phyloP scores from a whole-genome alignment of 768 basidiomycete genomes.

The Auricularia sp. region DNA sequence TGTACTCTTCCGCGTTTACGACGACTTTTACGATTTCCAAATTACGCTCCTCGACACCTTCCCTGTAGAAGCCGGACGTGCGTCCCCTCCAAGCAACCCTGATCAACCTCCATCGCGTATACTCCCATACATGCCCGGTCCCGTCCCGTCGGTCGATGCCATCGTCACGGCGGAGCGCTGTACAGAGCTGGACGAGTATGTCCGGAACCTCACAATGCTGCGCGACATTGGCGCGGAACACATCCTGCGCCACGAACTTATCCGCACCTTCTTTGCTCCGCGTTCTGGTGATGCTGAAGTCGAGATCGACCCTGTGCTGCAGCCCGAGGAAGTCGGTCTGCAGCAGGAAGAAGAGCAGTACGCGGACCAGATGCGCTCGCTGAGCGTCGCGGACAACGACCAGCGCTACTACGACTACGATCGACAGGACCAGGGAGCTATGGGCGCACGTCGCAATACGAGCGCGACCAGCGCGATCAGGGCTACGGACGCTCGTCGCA shows the following conservation, averaged over 20 bases:
- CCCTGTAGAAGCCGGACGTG: conserved; percentile 83
- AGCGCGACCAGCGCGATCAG: not conserved
- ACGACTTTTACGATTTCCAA: conserved; percentile 98
- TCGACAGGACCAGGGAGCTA: not conserved
- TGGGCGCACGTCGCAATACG: not conserved
- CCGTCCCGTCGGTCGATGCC: conserved; percentile 74
- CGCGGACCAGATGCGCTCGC: conserved; percentile 29
- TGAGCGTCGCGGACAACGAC: conserved; percentile 37
- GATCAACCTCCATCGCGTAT: conserved; percentile 48
- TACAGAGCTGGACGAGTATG: conserved; percentile 81
- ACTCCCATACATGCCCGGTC: conserved; percentile 96
- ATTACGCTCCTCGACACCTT: conserved; percentile 77
- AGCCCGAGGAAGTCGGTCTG: conserved; percentile 38
- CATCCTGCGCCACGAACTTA: conserved; percentile 68
- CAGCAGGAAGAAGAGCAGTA: conserved; percentile 28
- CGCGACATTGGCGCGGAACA: conserved; percentile 58
- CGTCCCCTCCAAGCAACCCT: conserved; percentile 24
- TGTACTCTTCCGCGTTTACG: conserved; percentile 88
- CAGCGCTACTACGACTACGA: conserved; percentile 32
- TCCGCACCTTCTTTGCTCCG: conserved; percentile 73
- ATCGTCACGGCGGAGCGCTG: conserved; percentile 70
- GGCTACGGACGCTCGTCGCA: not conserved
- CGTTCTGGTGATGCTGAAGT: conserved; percentile 80
- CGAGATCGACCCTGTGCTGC: conserved; percentile 44
- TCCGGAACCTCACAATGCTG: conserved; percentile 68